These are phyloP conservation scores for Cercospora sojina DNA, from an alignment of 2,329 filamentous ascomycete genomes.

Conservation along the genomic window DNA sequence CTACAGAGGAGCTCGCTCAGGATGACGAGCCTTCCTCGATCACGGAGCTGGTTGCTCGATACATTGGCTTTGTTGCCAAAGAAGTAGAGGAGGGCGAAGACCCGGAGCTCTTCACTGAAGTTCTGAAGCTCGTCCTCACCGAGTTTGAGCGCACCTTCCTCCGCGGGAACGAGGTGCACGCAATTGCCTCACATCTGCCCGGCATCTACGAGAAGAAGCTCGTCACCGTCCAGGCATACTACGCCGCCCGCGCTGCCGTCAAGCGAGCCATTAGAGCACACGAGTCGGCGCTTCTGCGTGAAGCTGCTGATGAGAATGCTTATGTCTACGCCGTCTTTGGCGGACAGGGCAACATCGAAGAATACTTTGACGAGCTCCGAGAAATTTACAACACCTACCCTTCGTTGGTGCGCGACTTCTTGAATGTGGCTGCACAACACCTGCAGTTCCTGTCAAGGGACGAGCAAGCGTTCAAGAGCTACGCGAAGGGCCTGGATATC, in stretches of 20 bases:
- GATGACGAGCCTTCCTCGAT: conserved; percentile 99
- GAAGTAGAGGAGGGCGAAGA: conserved; percentile 94
- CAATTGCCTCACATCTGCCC: conserved; percentile 77
- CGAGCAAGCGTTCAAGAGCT: conserved; percentile 87
- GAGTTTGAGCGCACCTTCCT: conserved; percentile 97
- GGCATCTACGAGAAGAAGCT: conserved; percentile 94
- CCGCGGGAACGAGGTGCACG: conserved; percentile 93
- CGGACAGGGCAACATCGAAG: conserved; percentile 97
- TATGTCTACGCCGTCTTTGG: conserved; percentile 93
- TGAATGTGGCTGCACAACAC: conserved; percentile 77
- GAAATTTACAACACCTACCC: conserved; percentile 90
- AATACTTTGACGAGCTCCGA: conserved; percentile 97
- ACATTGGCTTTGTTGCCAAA: conserved; percentile 82
- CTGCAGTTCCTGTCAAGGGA: conserved; percentile 83
- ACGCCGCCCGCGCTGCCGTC: conserved; percentile 77
- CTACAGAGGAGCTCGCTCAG: conserved; percentile 94
- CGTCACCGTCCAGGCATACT: conserved; percentile 86
- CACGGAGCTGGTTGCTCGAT: conserved; percentile 86
- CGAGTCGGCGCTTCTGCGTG: conserved; percentile 87
- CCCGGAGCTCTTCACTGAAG: conserved; percentile 85
- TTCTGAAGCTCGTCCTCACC: conserved; percentile 86
- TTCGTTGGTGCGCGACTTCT: conserved; percentile 82
- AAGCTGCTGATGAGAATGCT: conserved; percentile 78
- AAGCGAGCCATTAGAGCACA: conserved; percentile 87
- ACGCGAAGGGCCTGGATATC: conserved; percentile 93